Conservation (phyloP, 352 stramenopile species). For the Plasmopara viticola region DNA sequence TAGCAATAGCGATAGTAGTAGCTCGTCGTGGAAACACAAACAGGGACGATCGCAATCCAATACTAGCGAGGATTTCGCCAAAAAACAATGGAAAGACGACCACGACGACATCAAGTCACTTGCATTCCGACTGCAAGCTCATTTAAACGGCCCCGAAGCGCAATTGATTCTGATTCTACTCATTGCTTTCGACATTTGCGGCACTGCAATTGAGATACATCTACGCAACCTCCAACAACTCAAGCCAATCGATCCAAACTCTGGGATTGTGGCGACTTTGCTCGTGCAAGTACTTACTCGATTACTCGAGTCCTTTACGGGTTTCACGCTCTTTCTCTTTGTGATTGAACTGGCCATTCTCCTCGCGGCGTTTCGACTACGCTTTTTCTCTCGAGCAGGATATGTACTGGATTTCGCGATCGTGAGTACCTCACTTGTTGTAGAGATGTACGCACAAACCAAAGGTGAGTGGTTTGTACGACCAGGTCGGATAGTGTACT, state of each 20-base stretch:
- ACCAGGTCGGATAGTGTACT: neutral
- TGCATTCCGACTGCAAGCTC: slow-evolving; percentile 15
- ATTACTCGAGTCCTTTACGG: slow-evolving; percentile 44
- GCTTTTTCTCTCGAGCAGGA: slow-evolving; percentile 55
- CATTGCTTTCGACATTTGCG: slow-evolving; percentile 39
- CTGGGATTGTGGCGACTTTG: slow-evolving; percentile 4
- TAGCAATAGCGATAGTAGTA: slow-evolving; percentile 20
- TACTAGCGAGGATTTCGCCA: neutral
- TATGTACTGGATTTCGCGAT: slow-evolving; percentile 46
- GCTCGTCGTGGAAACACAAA: slow-evolving; percentile 14
- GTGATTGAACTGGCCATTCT: slow-evolving; percentile 47
- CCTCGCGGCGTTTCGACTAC: slow-evolving; percentile 29
- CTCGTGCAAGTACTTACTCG: slow-evolving; percentile 17
- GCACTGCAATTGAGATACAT: slow-evolving; percentile 33
- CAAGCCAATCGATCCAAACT: slow-evolving; percentile 2
- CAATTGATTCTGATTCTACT: slow-evolving; percentile 49
- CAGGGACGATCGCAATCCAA: slow-evolving; percentile 8
- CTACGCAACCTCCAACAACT: slow-evolving; percentile 28
- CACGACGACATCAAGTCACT: slow-evolving; percentile 7
- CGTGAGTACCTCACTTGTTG: slow-evolving; percentile 20
- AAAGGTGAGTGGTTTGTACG: slow-evolving; percentile 32
- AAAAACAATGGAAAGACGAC: slow-evolving; percentile 1
- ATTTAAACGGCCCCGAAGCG: slow-evolving; percentile 50
- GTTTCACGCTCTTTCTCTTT: slow-evolving; percentile 61
- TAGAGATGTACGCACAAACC: slow-evolving; percentile 47